phyloP scores from a whole-genome alignment of 768 basidiomycete species.

The Leccinum arenicola region DNA sequence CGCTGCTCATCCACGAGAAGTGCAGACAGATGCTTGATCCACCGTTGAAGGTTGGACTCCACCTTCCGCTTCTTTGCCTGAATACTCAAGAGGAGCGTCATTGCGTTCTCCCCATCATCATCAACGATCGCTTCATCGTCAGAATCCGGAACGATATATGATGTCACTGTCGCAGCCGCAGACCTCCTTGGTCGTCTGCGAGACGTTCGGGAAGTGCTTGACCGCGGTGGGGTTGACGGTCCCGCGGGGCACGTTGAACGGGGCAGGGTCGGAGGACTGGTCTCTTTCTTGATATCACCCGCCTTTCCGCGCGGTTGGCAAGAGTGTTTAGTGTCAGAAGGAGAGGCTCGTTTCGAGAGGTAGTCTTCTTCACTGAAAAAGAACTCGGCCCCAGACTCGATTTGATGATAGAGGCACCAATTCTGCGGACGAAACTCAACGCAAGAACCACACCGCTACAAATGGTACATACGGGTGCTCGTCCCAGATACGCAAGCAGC shows the following conservation, averaged over 20 bases:
- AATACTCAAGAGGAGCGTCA: constrained; percentile 29
- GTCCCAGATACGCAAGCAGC: constrained; percentile 65
- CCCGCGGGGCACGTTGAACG: constrained; percentile 20
- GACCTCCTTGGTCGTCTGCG: constrained; percentile 61
- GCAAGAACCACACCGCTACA: background rate
- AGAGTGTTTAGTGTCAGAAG: constrained; percentile 22
- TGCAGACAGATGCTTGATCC: constrained; percentile 64
- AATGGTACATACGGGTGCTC: constrained; percentile 48
- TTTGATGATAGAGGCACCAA: constrained; percentile 54
- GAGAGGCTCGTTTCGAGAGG: constrained; percentile 35
- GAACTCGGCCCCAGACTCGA: constrained; percentile 66
- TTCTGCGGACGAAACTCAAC: constrained; percentile 36
- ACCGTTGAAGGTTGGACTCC: constrained; percentile 52
- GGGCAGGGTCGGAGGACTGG: constrained; percentile 30
- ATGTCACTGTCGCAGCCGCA: constrained; percentile 48
- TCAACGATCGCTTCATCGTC: constrained; percentile 60
- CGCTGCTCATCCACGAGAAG: constrained; percentile 65
- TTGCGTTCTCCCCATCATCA: constrained; percentile 35
- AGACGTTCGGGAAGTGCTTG: constrained; percentile 22
- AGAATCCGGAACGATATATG: constrained; percentile 67
- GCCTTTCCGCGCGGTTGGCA: constrained; percentile 25
- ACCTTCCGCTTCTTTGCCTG: constrained; percentile 37
- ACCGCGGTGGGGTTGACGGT: constrained; percentile 11
- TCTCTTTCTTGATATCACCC: constrained; percentile 42
- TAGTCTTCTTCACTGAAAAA: constrained; percentile 72